Evolutionary conservation across 2,329 filamentous ascomycete species (phyloP).

Genomic region (Rutstroemia sp.): DNA sequence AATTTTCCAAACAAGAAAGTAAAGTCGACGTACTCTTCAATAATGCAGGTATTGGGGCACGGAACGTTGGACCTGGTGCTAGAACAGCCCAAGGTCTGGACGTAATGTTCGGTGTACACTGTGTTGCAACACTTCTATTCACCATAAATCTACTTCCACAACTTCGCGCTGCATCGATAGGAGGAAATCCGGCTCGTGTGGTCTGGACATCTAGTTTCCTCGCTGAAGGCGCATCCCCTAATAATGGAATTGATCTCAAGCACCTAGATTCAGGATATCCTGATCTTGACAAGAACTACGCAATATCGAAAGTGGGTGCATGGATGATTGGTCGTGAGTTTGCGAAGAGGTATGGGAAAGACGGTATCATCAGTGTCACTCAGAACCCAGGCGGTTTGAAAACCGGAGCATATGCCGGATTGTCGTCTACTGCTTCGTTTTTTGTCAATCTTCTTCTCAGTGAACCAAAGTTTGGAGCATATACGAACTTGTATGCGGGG

Average conservation of each 20-base stretch:
- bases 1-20: constrained; percentile 29
- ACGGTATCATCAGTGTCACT: constrained; percentile 7
- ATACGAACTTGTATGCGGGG: constrained; percentile 15
- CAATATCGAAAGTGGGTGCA: constrained; percentile 14
- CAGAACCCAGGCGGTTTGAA: constrained; percentile 18
- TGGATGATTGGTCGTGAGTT: constrained; percentile 11
- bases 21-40: constrained; percentile 33
- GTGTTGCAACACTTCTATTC: constrained; percentile 29
- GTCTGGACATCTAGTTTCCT: not conserved
- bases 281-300: constrained; percentile 6
- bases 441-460: not conserved
- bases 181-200: not conserved
- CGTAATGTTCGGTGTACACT: constrained; percentile 23
- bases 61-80: constrained; percentile 20
- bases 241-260: not conserved
- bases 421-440: not conserved
- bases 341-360: constrained; percentile 11
- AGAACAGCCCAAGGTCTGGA: constrained; percentile 24
- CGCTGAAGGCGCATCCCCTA: not conserved
- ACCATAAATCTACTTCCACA: constrained; percentile 20
- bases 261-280: not conserved
- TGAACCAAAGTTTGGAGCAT: constrained; percentile 10
- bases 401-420: not conserved
- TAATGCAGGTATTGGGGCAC: constrained; percentile 28
- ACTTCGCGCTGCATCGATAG: not conserved